phyloP scores from a whole-genome alignment of 2,329 filamentous ascomycete species.

The Aspergillus aculeatus region DNA sequence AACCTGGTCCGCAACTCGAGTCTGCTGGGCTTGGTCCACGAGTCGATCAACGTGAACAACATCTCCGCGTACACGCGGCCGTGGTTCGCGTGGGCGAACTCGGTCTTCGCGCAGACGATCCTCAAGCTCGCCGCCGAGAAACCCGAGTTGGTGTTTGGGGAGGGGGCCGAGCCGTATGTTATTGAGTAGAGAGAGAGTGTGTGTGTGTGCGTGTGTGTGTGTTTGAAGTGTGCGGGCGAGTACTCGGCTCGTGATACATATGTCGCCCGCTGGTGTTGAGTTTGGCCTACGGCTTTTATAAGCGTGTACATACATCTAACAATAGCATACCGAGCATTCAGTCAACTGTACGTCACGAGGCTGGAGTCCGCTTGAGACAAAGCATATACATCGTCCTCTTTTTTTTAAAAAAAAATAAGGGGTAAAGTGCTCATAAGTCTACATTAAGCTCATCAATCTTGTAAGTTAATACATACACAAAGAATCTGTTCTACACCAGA shows the following conservation, averaged over 20 bases:
- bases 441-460: neutral
- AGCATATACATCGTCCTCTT: too few species aligned
- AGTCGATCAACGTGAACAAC: conserved; percentile 82
- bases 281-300: too few species aligned
- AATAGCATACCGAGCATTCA: too few species aligned
- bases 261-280: too few species aligned
- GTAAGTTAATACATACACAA: neutral
- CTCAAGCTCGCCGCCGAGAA: conserved; percentile 85
- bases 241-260: too few species aligned
- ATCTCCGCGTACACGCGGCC: conserved; percentile 72
- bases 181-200: conserved; percentile 8
- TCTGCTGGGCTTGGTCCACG: conserved; percentile 78
- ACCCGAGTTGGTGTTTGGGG: conserved; percentile 79
- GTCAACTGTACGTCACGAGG: too few species aligned
- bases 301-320: too few species aligned
- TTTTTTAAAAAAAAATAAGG: too few species aligned
- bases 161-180: conserved; percentile 46
- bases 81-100: conserved; percentile 99
- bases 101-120: conserved; percentile 89
- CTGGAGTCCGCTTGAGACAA: too few species aligned
- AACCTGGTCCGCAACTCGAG: conserved; percentile 72
- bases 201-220: too few species aligned
- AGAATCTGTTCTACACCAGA: conserved; percentile 63
- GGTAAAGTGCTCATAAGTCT: neutral
- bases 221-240: too few species aligned